These are phyloP conservation scores for Saccharomyces uvarum DNA, from an alignment of 1,139 yeast genomes.

Conservation along the genomic window DNA sequence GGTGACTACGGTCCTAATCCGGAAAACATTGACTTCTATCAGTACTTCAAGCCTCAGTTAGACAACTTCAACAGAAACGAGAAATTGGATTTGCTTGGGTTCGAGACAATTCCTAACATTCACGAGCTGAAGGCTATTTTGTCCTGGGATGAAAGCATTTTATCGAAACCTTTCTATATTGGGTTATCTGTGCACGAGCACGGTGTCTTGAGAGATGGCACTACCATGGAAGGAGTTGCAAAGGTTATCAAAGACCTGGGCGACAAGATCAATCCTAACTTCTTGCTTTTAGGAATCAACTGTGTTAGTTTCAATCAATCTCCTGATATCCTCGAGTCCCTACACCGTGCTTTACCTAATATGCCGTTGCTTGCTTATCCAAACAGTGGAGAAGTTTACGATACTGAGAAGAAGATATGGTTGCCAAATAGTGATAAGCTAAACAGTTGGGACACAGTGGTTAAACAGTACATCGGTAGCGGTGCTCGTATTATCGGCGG, in stretches of 20 bases:
- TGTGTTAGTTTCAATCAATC: slow-evolving; percentile 26
- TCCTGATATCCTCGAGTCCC: slow-evolving; percentile 13
- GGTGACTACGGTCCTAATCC: slow-evolving; percentile 41
- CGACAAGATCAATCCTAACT: slow-evolving; percentile 31
- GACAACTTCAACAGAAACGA: slow-evolving; percentile 20
- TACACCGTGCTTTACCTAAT: slow-evolving; percentile 18
- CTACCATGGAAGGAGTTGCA: slow-evolving; percentile 22
- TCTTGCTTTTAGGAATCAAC: slow-evolving; percentile 23
- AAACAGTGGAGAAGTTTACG: slow-evolving; percentile 30
- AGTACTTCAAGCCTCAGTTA: slow-evolving; percentile 27
- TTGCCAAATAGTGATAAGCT: slow-evolving; percentile 6
- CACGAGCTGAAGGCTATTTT: slow-evolving; percentile 25
- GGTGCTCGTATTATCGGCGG: slow-evolving; percentile 29
- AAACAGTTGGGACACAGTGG: slow-evolving; percentile 22
- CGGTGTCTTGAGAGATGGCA: slow-evolving; percentile 27
- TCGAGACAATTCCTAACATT: slow-evolving; percentile 28
- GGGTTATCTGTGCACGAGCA: slow-evolving; percentile 23
- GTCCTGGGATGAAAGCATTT: slow-evolving; percentile 21
- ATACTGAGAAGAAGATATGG: slow-evolving; percentile 23
- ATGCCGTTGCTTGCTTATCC: slow-evolving; percentile 25
- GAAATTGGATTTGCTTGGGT: slow-evolving; percentile 24
- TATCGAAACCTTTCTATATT: slow-evolving; percentile 25
- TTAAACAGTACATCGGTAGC: slow-evolving; percentile 14
- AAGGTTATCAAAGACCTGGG: slow-evolving; percentile 30
- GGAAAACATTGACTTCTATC: slow-evolving; percentile 18